Evolutionary conservation across 2,329 filamentous ascomycete species (phyloP), one percentile per base, ranked within the genome.

Genomic region (Ophiocordyceps robertsii): DNA sequence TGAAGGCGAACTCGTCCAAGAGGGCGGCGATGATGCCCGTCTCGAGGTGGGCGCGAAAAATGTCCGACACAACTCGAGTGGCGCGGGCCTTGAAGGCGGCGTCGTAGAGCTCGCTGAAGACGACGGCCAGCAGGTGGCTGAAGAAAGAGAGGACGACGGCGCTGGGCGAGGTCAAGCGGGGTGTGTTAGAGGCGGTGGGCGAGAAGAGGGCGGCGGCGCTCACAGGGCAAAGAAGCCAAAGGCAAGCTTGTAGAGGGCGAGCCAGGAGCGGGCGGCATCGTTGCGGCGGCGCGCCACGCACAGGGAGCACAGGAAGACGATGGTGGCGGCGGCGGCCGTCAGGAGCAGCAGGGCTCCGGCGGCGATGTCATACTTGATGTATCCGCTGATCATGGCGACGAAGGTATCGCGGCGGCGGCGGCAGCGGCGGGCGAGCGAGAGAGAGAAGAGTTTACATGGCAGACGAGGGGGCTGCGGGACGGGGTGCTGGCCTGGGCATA

Each of bases 201-300:
- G 12, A 17, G n/a, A 13, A 35, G 33, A 41, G 12, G 16, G 16
- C 11, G 31, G 6, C 19, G 14, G 8, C 9, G 40, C 56, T 38
- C 39, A 62, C 59, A 51, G 21, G 5, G 44, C 32, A 27, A 51
- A 60, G 0, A 52, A 38, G 1, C 45, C 41, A 11, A 60, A 45
- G 1, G 55, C 53, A 2, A 41, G 4, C 37, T 56, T 58, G 39
- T 54, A 49, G 16, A 44, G 53, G 3, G 38, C 46, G 12, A 56
- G 49, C 16, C 51, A 57, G 27, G 39, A 46, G 31, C 55, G 46
- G 1, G 52, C 52, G 2, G 50, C 47, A 29, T 59, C 56, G 0
- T 44, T 47, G 16, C 46, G 45, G 29, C 47, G 44, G 2, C 52
- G 52, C 1, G 48, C 47, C 7, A 48, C n/a, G 35, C 51, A 54